Evolutionary conservation across 352 stramenopile genomes (phyloP), one percentile per base, ranked within the genome.

Genomic region (Phytophthora cajani): DNA sequence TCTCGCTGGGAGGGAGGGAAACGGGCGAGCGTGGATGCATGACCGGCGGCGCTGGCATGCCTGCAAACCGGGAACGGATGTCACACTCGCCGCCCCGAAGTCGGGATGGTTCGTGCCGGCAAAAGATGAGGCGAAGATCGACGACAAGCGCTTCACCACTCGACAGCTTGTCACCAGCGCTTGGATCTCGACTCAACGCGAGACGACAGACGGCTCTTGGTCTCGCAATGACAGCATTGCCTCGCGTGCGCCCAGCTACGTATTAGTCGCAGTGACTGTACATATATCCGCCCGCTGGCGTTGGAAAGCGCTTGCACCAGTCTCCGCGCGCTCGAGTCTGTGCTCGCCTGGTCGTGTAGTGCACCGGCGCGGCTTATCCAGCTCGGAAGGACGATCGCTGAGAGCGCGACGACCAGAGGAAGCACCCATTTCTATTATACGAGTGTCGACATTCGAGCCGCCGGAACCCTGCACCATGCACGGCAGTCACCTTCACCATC

Each of bases 51-150:
- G 33, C 33, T 42, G 33, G 10, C 33, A 42, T 42, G 33, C 14
- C 17, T 21, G 40, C 40, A 16, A 47, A 19, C 40, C 14, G 40
- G 40, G 19, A 16, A 21, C 32, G 30, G 47, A 33, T 61, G 51
- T 62, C 61, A 36, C 19, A 57, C 38, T 57, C n/a, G 54, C 30
- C 21, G 19, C 30, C 21, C 2, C 3, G 44, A 69, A 69, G 44
- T 64, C 62, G 64, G 50, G 44, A 57, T 55, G 62, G 62, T 69
- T 53, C 17, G 40, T 21, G 40, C 52, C 14, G 23, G 62, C 49
- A 61, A 68, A 44, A 56, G 27, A 67, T 55, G 50, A 56, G 38
- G 51, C 38, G 61, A 50, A 36, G 19, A 30, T 62, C 23, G 23
- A 27, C 61, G 32, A 54, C 50, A 25, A n/a, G 27, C 25, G 36